Percentiles rank a stretch among this genome's conserved stretches.
These are phyloP conservation scores for Coemansia pectinata DNA, from an alignment of 192 early-diverging fungal genomes.

Conservation along the genomic window DNA sequence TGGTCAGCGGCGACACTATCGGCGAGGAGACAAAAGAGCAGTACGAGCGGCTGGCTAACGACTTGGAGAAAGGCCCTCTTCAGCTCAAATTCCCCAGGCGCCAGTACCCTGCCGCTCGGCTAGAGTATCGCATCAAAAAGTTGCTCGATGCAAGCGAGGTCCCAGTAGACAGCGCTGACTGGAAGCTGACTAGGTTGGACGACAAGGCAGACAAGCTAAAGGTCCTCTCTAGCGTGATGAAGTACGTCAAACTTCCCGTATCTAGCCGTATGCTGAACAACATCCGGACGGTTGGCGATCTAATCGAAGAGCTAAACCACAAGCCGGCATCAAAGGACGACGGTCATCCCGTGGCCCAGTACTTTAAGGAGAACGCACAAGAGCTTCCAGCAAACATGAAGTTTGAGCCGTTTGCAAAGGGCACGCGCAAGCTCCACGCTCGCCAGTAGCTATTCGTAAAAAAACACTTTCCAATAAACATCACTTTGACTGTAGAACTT, in stretches of 20 bases:
- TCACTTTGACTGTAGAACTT: neutral
- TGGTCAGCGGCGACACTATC: conserved; percentile 6
- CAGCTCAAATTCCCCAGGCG: conserved; percentile 33
- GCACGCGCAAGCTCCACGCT: conserved; percentile 42
- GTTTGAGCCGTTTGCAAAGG: conserved; percentile 48
- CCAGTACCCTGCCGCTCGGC: conserved; percentile 12
- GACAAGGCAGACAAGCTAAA: conserved; percentile 33
- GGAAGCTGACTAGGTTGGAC: conserved; percentile 37
- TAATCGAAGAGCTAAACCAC: conserved; percentile 29
- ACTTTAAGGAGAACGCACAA: conserved; percentile 20
- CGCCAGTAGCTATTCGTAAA: conserved; percentile 24
- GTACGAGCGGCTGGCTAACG: neutral
- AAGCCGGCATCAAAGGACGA: conserved; percentile 42
- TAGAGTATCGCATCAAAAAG: conserved; percentile 16
- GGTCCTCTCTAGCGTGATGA: conserved; percentile 44
- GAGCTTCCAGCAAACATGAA: conserved; percentile 51
- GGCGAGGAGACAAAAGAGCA: neutral
- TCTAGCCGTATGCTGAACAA: conserved; percentile 48
- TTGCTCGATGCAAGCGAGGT: conserved; percentile 19
- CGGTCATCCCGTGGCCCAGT: conserved; percentile 44
- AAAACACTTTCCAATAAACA: neutral
- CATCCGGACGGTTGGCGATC: conserved; percentile 40
- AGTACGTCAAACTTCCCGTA: conserved; percentile 29
- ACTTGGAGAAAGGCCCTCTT: neutral
- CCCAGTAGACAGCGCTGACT: conserved; percentile 18